phyloP scores from a whole-genome alignment of 495 filamentous ascomycete genomes.

The Podospora bellae-mahoneyi region DNA sequence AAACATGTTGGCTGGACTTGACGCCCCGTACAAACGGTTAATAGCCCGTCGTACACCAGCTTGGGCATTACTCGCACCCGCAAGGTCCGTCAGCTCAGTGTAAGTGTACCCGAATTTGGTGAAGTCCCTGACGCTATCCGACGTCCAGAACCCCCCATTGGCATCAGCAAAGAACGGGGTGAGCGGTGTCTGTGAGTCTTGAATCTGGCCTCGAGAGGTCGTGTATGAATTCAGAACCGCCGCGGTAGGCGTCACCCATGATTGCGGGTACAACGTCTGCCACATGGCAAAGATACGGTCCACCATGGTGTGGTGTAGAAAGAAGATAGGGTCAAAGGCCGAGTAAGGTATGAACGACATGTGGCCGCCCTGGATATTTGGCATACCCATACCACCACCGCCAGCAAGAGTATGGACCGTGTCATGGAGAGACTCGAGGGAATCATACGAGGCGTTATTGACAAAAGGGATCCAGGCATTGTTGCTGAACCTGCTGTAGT shows the following conservation, averaged over 20 bases:
- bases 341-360: slow-evolving; percentile 64
- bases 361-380: slow-evolving; percentile 48
- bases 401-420: slow-evolving; percentile 58
- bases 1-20: slow-evolving; percentile 38
- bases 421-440: slow-evolving; percentile 63
- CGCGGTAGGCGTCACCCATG: slow-evolving; percentile 50
- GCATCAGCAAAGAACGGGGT: slow-evolving; percentile 45
- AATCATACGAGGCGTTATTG: slow-evolving; percentile 46
- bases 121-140: slow-evolving; percentile 42
- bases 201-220: slow-evolving; percentile 38
- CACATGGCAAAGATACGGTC: slow-evolving; percentile 70
- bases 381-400: slow-evolving; percentile 27
- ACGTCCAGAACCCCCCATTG: slow-evolving; percentile 51
- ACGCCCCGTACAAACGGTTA: slow-evolving; percentile 53
- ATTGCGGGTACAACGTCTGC: slow-evolving; percentile 62
- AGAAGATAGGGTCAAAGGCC: slow-evolving; percentile 73
- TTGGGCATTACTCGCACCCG: slow-evolving; percentile 26
- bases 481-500: slow-evolving; percentile 58
- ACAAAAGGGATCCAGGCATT: slow-evolving; percentile 45
- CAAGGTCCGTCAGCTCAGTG: slow-evolving; percentile 43
- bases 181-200: slow-evolving; percentile 40
- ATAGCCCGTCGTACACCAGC: slow-evolving; percentile 43
- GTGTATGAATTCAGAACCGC: slow-evolving; percentile 53
- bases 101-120: slow-evolving; percentile 60
- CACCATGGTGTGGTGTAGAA: slow-evolving; percentile 62